These are phyloP conservation scores for Cercophora sp. DNA, from an alignment of 495 filamentous ascomycete genomes.

Conservation along the genomic window DNA sequence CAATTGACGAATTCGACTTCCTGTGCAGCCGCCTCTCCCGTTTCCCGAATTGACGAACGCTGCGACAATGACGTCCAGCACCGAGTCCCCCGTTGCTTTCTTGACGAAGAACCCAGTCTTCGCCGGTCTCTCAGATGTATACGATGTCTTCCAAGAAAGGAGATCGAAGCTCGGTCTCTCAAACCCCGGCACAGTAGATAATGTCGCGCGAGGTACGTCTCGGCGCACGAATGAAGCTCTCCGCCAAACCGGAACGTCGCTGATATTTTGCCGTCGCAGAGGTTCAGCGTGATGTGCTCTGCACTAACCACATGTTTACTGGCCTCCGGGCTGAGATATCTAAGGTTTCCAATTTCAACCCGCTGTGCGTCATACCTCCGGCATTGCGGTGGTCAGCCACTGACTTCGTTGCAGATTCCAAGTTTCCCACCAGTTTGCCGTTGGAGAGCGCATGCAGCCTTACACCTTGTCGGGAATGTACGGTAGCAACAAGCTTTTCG, in stretches of 20 bases:
- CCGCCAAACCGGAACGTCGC: too few relatives aligned
- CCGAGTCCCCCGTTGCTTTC: conserved; percentile 58
- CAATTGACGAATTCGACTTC: too few relatives aligned
- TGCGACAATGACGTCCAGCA: conserved; percentile 40
- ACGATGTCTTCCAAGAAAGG: conserved; percentile 76
- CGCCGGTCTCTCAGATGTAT: conserved; percentile 68
- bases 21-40: too few relatives aligned
- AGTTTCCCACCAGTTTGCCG: conserved; percentile 91
- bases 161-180: conserved; percentile 81
- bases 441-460: conserved; percentile 85
- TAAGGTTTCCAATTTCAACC: conserved; percentile 87
- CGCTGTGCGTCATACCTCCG: conserved; percentile 58
- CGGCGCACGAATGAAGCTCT: too few relatives aligned
- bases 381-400: too few relatives aligned
- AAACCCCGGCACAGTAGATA: conserved; percentile 90
- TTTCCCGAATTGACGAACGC: too few relatives aligned
- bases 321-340: conserved; percentile 93
- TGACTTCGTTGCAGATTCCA: conserved; percentile 58
- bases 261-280: too few relatives aligned
- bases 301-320: conserved; percentile 91
- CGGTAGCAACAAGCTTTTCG: conserved; percentile 87
- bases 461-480: conserved; percentile 93
- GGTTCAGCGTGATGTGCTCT: conserved; percentile 90
- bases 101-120: conserved; percentile 69
- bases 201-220: conserved; percentile 60